Evolutionary conservation across 352 stramenopile species (phyloP).

Genomic region (Phytophthora pini): DNA sequence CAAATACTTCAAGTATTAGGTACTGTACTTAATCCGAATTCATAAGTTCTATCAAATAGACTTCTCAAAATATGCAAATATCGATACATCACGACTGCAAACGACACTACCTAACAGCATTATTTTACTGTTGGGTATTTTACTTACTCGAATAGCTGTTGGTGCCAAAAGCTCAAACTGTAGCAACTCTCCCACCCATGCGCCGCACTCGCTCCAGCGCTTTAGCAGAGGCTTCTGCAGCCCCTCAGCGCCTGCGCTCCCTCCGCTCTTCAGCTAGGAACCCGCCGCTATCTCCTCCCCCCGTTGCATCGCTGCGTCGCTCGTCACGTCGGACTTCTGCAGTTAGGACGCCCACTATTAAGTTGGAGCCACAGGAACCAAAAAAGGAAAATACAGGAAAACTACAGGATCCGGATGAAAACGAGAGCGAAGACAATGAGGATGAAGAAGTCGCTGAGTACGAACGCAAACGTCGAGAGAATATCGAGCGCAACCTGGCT

Average conservation of each 20-base stretch:
- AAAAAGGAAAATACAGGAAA: slow-evolving; percentile 6
- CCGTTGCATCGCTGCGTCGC: slow-evolving; percentile 22
- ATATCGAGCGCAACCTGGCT: slow-evolving; percentile 86
- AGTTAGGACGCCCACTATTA: not conserved
- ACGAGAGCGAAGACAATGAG: slow-evolving; percentile 13
- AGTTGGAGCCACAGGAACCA: slow-evolving; percentile 13
- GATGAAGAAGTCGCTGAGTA: slow-evolving; percentile 62
- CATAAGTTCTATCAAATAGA: not conserved
- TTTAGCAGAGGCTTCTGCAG: slow-evolving; percentile 2
- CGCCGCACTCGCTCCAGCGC: slow-evolving; percentile 35
- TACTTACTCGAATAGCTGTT: slow-evolving; percentile 13
- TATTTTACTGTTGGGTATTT: not conserved
- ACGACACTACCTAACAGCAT: too few species aligned
- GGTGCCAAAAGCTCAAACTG: slow-evolving; percentile 4
- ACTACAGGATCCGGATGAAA: slow-evolving; percentile 8
- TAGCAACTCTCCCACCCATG: slow-evolving; percentile 8
- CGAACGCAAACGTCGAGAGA: slow-evolving; percentile 81
- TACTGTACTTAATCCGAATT: not conserved
- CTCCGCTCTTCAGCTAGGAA: slow-evolving; percentile 21
- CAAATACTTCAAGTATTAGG: too few species aligned
- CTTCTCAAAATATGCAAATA: not conserved
- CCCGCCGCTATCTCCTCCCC: slow-evolving; percentile 23
- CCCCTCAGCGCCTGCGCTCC: slow-evolving; percentile 29
- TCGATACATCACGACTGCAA: too few species aligned
- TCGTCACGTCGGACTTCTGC: slow-evolving; percentile 15